Conservation (phyloP, 2,329 filamentous ascomycete species). For the Aspergillus sclerotialis region DNA sequence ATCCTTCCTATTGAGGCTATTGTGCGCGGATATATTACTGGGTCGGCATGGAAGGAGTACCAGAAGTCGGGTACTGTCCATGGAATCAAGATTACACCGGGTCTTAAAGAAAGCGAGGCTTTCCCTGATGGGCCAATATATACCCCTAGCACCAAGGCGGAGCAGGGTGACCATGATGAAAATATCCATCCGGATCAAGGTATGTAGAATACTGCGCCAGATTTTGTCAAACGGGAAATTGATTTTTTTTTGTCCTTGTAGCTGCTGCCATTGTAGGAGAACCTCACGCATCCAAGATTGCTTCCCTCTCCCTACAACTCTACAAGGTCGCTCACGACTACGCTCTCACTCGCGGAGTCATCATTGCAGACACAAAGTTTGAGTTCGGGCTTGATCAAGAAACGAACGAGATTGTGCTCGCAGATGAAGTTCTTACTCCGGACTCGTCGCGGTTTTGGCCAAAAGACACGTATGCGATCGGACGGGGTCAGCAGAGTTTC, state of each 20-base stretch:
- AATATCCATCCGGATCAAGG: conserved; percentile 71
- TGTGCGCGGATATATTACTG: conserved; percentile 85
- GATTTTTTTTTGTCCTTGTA: conserved; percentile 9
- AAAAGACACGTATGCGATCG: conserved; percentile 62
- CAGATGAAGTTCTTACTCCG: conserved; percentile 82
- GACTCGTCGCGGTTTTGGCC: conserved; percentile 85
- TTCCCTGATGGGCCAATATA: conserved; percentile 63
- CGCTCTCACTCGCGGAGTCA: conserved; percentile 55
- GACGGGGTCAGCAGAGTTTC: conserved; percentile 71
- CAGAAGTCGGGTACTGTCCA: conserved; percentile 68
- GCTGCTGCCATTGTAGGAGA: conserved; percentile 58
- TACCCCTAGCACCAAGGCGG: conserved; percentile 81
- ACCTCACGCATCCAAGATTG: conserved; percentile 57
- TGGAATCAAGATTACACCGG: conserved; percentile 61
- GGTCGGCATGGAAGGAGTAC: conserved; percentile 77
- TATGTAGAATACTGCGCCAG: conserved; percentile 17
- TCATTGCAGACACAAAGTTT: conserved; percentile 73
- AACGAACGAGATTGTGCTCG: conserved; percentile 62
- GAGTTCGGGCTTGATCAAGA: conserved; percentile 65
- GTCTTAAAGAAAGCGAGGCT: conserved; percentile 63
- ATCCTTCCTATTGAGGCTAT: conserved; percentile 77
- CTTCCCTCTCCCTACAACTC: conserved; percentile 56
- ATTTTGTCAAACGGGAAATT: not conserved
- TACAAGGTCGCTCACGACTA: conserved; percentile 49
- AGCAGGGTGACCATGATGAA: conserved; percentile 70